Conservation (phyloP, 345 rosid genomes). For the Citrus glauca region DNA sequence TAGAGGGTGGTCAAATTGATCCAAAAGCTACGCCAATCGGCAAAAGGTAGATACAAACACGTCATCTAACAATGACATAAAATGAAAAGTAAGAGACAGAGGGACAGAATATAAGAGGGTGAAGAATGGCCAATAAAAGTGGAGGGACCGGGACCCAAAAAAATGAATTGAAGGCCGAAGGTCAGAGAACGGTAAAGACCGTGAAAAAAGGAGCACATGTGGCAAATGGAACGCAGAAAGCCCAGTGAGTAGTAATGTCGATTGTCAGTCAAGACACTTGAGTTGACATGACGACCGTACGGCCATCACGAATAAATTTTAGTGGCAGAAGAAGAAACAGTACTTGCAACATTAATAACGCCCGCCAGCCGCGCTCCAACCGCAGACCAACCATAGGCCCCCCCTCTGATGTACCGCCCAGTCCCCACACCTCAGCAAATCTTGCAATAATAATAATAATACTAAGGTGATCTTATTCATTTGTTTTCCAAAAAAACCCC, state of each 20-base stretch:
- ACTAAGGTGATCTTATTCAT: neutral
- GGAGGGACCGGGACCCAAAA: neutral
- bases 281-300: constrained; percentile 25
- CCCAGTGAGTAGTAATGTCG: constrained; percentile 29
- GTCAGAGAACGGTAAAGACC: neutral
- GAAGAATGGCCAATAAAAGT: neutral
- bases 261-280: constrained; percentile 29
- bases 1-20: no score
- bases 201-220: neutral
- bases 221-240: neutral
- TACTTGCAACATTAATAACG: neutral
- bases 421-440: neutral
- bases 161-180: neutral
- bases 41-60: no score
- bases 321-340: neutral
- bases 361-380: constrained; percentile 3
- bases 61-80: neutral
- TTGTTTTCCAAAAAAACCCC: neutral
- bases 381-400: neutral
- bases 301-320: constrained; percentile 18
- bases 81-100: neutral
- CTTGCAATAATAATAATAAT: neutral
- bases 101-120: neutral
- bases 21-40: no score
- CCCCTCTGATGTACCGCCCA: neutral